Conservation (phyloP, 2,329 filamentous ascomycete species). For the Fusarium praegraminearum region DNA sequence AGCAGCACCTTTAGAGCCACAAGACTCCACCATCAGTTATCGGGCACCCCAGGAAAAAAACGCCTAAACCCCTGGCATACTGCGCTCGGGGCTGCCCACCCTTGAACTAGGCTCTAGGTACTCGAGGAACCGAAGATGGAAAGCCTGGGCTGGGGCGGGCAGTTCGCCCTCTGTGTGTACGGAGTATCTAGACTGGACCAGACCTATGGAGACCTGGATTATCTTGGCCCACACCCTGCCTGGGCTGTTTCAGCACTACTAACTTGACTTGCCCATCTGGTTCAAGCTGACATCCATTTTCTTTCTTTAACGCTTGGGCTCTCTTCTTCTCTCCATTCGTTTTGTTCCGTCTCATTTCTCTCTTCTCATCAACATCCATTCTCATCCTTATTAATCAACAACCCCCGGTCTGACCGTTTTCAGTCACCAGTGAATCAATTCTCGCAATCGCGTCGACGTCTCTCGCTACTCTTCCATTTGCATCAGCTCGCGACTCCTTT, state of each 20-base stretch:
- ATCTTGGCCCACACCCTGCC: constrained; percentile 17
- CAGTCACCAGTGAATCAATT: constrained; percentile 26
- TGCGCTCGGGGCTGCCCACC: constrained; percentile 31
- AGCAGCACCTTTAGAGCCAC: constrained; percentile 13
- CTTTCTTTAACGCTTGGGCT: constrained; percentile 32
- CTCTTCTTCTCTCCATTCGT: constrained; percentile 28
- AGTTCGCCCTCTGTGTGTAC: neutral
- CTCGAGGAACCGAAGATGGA: neutral
- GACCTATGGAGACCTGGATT: constrained; percentile 4
- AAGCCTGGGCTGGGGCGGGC: too few relatives aligned
- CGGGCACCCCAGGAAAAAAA: constrained; percentile 31
- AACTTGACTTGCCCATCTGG: constrained; percentile 5
- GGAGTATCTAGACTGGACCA: neutral
- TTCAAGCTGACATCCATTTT: constrained; percentile 35
- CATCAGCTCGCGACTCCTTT: constrained; percentile 28
- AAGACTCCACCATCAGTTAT: constrained; percentile 14
- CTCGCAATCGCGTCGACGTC: constrained; percentile 33
- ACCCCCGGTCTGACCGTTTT: constrained; percentile 19
- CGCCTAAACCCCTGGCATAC: constrained; percentile 33
- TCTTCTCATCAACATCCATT: constrained; percentile 32
- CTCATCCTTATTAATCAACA: constrained; percentile 13
- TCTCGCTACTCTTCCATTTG: constrained; percentile 32
- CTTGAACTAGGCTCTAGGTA: neutral
- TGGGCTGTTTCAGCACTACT: constrained; percentile 34
- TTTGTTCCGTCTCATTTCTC: constrained; percentile 39